Evolutionary conservation across 257 asterid genomes (phyloP).

Genomic region (Solanum piurae): DNA sequence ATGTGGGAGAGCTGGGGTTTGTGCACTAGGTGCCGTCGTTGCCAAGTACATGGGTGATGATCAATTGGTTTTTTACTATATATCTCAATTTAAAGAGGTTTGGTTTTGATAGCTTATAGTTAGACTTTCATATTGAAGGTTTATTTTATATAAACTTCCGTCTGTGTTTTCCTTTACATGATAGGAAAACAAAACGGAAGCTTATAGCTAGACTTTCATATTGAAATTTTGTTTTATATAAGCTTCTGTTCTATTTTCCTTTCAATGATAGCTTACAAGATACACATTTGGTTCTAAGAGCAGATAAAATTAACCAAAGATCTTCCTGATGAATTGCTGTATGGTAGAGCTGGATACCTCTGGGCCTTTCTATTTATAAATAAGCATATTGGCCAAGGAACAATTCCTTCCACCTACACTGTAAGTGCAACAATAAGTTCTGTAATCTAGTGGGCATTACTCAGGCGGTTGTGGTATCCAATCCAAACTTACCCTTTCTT

Average conservation of each 20-base stretch:
- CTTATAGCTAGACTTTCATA: neutral
- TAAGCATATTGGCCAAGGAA: conserved; percentile 40
- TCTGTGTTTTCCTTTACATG: neutral
- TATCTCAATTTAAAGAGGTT: conserved; percentile 51
- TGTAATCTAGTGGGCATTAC: neutral
- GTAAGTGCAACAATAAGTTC: conserved; percentile 13
- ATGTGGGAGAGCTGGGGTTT: conserved; percentile 66
- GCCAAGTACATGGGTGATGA: conserved; percentile 42
- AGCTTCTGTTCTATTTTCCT: neutral
- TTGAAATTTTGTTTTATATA: neutral
- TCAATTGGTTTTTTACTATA: conserved; percentile 25
- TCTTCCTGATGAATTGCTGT: conserved; percentile 56
- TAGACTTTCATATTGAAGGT: neutral
- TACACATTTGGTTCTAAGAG: neutral
- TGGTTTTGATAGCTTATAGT: neutral
- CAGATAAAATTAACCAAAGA: conserved; percentile 51
- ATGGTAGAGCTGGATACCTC: conserved; percentile 66
- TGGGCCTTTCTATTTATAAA: conserved; percentile 59
- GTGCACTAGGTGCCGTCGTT: conserved; percentile 71
- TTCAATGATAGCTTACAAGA: neutral
- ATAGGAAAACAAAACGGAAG: too few relatives aligned
- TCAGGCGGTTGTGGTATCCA: neutral
- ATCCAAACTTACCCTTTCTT: neutral
- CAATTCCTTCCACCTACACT: conserved; percentile 33
- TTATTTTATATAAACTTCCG: neutral